Evolutionary conservation across 192 early-diverging fungal species (phyloP).

Genomic region (Phlyctochytrium arcticum): DNA sequence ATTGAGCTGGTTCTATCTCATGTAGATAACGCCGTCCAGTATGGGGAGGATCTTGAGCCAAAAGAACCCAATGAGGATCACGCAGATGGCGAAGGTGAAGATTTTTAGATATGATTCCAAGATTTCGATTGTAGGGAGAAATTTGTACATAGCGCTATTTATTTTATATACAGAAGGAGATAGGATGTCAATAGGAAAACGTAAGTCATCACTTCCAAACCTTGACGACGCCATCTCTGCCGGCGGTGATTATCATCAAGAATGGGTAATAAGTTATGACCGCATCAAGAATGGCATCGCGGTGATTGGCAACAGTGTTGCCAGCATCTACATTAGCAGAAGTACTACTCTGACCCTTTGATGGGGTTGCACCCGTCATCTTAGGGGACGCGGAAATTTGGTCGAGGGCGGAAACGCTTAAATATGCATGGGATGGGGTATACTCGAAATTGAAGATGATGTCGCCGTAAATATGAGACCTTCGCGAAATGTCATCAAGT

Average conservation of each 20-base stretch:
- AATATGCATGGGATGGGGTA: conserved; percentile 28
- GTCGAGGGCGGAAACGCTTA: neutral
- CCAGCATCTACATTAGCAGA: neutral
- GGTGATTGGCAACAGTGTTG: conserved; percentile 44
- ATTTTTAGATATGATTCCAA: too few relatives aligned
- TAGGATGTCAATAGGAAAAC: too few relatives aligned
- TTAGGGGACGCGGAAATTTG: neutral
- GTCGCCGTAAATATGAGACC: conserved; percentile 55
- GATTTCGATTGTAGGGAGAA: too few relatives aligned
- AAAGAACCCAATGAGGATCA: conserved; percentile 64
- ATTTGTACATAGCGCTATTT: too few relatives aligned
- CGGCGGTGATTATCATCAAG: conserved; percentile 70
- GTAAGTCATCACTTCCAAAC: conserved; percentile 39
- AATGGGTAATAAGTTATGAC: conserved; percentile 63
- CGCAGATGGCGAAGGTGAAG: conserved; percentile 15
- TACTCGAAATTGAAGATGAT: conserved; percentile 56
- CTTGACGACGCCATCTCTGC: conserved; percentile 75
- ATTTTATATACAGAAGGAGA: too few relatives aligned
- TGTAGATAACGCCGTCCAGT: conserved; percentile 94
- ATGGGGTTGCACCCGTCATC: conserved; percentile 1
- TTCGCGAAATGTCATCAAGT: too few relatives aligned
- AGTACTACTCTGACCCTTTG: neutral
- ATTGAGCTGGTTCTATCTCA: conserved; percentile 79
- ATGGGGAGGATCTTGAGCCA: conserved; percentile 95
- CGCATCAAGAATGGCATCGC: conserved; percentile 73